Evolutionary conservation across 75 land plant genomes (phyloP).

Genomic region (Pseudotsuga menziesii): DNA sequence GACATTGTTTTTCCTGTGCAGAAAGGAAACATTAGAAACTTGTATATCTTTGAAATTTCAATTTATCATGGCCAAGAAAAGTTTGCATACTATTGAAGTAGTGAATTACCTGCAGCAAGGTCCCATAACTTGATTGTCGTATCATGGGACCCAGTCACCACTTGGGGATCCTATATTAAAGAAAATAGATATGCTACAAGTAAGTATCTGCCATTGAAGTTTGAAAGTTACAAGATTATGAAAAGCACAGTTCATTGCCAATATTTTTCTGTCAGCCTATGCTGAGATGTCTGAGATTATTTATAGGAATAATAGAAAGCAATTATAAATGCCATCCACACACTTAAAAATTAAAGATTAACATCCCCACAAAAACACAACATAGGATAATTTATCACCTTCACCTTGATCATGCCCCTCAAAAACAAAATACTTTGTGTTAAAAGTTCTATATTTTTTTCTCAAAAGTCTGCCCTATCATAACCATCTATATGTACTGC

Average conservation of each 20-base stretch:
- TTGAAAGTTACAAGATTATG: too few species aligned
- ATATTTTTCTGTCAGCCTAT: not conserved
- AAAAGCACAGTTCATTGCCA: too few species aligned
- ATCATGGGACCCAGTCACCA: slow-evolving; percentile 99
- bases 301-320: not conserved
- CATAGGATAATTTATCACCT: not conserved
- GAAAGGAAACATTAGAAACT: slow-evolving; percentile 3
- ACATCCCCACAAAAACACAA: not conserved
- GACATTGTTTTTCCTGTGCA: slow-evolving; percentile 89
- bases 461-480: not conserved
- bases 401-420: not conserved
- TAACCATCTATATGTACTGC: not conserved
- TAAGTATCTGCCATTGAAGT: not conserved
- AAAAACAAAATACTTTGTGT: not conserved
- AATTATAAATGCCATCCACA: not conserved
- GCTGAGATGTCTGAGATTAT: not conserved
- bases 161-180: slow-evolving; percentile 92
- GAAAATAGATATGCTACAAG: not conserved
- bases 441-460: not conserved
- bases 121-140: slow-evolving; percentile 98
- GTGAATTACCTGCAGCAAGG: slow-evolving; percentile 79
- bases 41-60: not conserved
- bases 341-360: not conserved
- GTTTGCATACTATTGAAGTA: not conserved
- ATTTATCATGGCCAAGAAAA: not conserved